Percentiles rank a stretch among this genome's conserved stretches.
These are phyloP conservation scores for Aspergillus sclerotioniger DNA, from an alignment of 495 filamentous ascomycete species.

Conservation along the genomic window DNA sequence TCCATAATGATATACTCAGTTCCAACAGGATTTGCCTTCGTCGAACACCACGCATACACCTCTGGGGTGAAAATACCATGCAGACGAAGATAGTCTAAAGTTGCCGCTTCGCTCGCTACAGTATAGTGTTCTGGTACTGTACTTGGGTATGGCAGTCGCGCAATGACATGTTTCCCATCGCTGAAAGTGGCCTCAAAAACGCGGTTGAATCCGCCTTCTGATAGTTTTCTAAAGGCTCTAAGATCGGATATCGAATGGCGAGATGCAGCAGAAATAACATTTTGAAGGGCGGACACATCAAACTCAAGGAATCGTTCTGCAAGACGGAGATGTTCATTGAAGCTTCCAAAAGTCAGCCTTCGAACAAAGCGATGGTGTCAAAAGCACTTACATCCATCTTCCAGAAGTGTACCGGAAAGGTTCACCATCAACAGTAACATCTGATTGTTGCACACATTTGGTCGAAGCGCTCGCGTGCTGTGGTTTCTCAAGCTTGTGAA, in stretches of 20 bases:
- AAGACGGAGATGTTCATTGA: slow-evolving; percentile 23
- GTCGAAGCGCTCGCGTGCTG: neutral
- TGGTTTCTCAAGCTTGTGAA: neutral
- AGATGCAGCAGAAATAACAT: slow-evolving; percentile 8
- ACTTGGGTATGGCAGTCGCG: slow-evolving; percentile 25
- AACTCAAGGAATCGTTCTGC: slow-evolving; percentile 24
- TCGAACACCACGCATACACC: slow-evolving; percentile 21
- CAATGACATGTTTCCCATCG: slow-evolving; percentile 24
- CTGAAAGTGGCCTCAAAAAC: slow-evolving; percentile 21
- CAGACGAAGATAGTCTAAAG: slow-evolving; percentile 31
- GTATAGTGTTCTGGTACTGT: slow-evolving; percentile 25
- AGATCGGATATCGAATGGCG: slow-evolving; percentile 14
- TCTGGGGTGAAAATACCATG: slow-evolving; percentile 24
- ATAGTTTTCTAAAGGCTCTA: slow-evolving; percentile 20
- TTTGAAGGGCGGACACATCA: slow-evolving; percentile 22
- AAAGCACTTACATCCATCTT: slow-evolving; percentile 21
- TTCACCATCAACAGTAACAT: slow-evolving; percentile 1
- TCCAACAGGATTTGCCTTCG: slow-evolving; percentile 23
- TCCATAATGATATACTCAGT: slow-evolving; percentile 31
- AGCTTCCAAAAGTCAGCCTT: slow-evolving; percentile 9
- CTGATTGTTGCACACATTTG: neutral
- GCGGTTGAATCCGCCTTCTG: slow-evolving; percentile 33
- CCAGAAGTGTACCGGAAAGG: slow-evolving; percentile 20
- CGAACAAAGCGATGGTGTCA: neutral
- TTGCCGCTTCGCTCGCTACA: slow-evolving; percentile 38